These are phyloP conservation scores for Pouteria glomerata DNA, from an alignment of 148 eudicot species.

Conservation along the genomic window DNA sequence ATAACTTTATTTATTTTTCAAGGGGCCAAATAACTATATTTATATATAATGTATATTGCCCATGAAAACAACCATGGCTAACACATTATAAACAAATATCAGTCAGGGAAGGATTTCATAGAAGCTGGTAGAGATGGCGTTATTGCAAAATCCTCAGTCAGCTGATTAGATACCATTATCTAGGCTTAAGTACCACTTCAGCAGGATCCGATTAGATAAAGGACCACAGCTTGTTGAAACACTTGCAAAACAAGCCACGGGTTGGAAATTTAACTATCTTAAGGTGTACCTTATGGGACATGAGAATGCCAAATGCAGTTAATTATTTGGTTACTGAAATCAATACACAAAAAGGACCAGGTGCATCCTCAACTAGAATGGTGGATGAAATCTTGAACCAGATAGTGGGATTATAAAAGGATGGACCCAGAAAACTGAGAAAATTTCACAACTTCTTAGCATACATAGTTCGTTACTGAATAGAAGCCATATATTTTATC, in stretches of 20 bases:
- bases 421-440: background rate
- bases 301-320: background rate
- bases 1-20: no score
- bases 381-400: background rate
- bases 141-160: background rate
- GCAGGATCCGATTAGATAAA: background rate
- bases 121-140: background rate
- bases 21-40: background rate
- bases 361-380: no score
- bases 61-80: background rate
- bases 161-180: background rate
- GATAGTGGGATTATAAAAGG: background rate
- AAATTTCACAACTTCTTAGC: background rate
- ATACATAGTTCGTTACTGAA: background rate
- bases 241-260: background rate
- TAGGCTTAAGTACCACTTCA: background rate
- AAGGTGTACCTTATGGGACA: background rate
- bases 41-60: background rate
- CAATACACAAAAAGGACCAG: background rate
- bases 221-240: background rate
- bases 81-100: background rate
- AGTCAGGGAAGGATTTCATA: background rate
- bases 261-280: background rate
- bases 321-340: background rate
- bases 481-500: background rate